These are phyloP conservation scores for Onygenales sp. DNA, from an alignment of 2,329 filamentous ascomycete species.

Conservation along the genomic window DNA sequence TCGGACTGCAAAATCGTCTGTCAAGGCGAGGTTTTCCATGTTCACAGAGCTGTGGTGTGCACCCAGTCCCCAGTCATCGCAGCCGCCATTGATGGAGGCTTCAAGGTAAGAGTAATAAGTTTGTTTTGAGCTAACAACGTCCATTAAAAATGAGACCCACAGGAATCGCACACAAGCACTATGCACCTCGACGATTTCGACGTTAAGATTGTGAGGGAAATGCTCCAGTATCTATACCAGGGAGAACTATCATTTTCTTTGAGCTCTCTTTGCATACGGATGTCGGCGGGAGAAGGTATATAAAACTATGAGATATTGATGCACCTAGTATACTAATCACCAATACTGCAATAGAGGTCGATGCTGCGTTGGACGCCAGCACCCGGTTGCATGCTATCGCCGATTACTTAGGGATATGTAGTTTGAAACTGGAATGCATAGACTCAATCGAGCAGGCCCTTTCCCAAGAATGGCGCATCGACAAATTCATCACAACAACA, in stretches of 20 bases:
- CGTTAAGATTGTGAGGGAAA: slow-evolving; percentile 3
- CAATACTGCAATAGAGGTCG: too few relatives aligned
- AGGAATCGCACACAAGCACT: slow-evolving; percentile 6
- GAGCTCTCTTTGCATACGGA: neutral
- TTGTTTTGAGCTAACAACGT: neutral
- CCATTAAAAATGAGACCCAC: neutral
- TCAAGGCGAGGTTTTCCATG: slow-evolving; percentile 14
- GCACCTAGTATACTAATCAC: too few relatives aligned
- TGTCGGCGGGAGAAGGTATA: neutral
- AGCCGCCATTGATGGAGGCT: slow-evolving; percentile 15
- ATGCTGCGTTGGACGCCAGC: neutral
- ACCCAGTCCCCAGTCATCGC: slow-evolving; percentile 14
- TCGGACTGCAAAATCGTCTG: slow-evolving; percentile 9
- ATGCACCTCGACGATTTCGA: slow-evolving; percentile 7
- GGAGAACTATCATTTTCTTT: neutral
- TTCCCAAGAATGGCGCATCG: neutral
- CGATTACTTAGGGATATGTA: slow-evolving; percentile 7
- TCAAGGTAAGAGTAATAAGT: slow-evolving; percentile 15
- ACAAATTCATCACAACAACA: neutral
- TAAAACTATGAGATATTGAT: too few relatives aligned
- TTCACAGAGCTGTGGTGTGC: slow-evolving; percentile 18
- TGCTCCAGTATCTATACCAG: slow-evolving; percentile 6
- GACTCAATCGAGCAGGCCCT: slow-evolving; percentile 3
- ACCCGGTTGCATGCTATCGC: slow-evolving; percentile 8
- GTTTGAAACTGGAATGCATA: slow-evolving; percentile 5